Base-by-base conservation (phyloP, 306 rosid genomes). In the Medicago arabica region DNA sequence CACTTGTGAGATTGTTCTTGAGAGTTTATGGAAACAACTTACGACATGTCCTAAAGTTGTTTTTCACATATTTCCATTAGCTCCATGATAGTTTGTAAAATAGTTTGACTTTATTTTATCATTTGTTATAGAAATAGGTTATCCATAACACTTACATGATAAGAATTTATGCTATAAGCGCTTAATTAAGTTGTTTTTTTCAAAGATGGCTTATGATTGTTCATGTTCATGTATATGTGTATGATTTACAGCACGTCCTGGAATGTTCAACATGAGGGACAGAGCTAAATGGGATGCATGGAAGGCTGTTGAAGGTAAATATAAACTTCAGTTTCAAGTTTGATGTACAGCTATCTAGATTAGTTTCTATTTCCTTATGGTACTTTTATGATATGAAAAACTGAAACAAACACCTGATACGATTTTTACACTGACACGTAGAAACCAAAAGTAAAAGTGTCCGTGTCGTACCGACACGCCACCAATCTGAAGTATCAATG, bases 241-340 rank as follows among this genome's bases (percentile, higher is more conserved):
- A 0, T 80, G 80, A 68, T 85, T 83, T 85, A 62, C 84, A 95
- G 99, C 70, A 76, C 99, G 99, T 9, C 99, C 99, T 5, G 99
- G 98, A 77, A 41, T 95, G 0, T 95, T 95, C 87, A 88, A 77
- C 83, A 36, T 78, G 97, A 95, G 75, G 85, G 99, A 95, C 74
- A 86, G 92, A 79, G 97, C 93, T 40, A 92, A 92, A 78, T 95
- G 99, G 99, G 99, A 95, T 90, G 99, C 99, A 71, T 95, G 99
- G 98, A 92, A 95, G 87, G 88, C 90, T 55, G 92, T 85, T 86
- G 97, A 95, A 87, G 98, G 98, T 95, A 78, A 67, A 51, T n/a
- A 62, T 15, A 43, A 12, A 38, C 60, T 58, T 66, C 34, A 34
- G 16, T 40, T 55, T 31, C 39, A 19, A 2, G 6, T 47, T 23